Base-by-base conservation (phyloP, 2,329 filamentous ascomycete species). In the Ramularia endophylla region DNA sequence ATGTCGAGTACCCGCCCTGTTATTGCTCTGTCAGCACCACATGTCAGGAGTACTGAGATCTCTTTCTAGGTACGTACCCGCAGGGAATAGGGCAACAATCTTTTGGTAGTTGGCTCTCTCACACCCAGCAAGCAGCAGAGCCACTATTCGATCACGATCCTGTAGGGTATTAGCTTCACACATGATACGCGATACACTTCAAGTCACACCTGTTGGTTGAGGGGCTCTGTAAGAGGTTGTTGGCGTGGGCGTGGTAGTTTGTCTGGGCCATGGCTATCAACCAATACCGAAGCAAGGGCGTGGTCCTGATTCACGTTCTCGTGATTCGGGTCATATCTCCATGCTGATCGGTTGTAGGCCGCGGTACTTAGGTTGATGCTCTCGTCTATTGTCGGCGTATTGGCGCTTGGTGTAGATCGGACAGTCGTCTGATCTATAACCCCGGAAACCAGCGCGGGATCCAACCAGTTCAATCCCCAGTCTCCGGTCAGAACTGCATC, bases 311-410 rank as follows among this genome's bases (percentile, higher is more conserved):
- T 27, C 9, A 45, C 45, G 13, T 44, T 44, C 29, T 45, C 48
- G 16, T 42, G 38, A 18, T 48, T 47, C 7, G 48, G 48, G 7
- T 45, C 40, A 46, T 46, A 51, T 29, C 41, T 44, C 46, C 46
- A 48, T n/a, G 48, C 48, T 8, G 48, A 51, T 20, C 48, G 36
- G 27, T 32, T 44, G 34, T 51, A 48, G 6, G 48, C 48, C 29
- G 43, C 46, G 3, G 46, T 43, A 19, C 48, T 41, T 8, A 48
- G 33, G 27, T 51, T 51, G 36, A 51, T 51, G 32, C 48, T 51
- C 13, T 48, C 46, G 16, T 48, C 46, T 22, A 51, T 51, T 4
- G 48, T 48, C 8, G 43, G 43, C 12, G 43, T 44, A 34, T 39
- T 47, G 4, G 40, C 35, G 18, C 44, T 46, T 17, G 38, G 30